Base-by-base conservation (phyloP, 768 basidiomycete genomes). In the Naganishia kalamii region DNA sequence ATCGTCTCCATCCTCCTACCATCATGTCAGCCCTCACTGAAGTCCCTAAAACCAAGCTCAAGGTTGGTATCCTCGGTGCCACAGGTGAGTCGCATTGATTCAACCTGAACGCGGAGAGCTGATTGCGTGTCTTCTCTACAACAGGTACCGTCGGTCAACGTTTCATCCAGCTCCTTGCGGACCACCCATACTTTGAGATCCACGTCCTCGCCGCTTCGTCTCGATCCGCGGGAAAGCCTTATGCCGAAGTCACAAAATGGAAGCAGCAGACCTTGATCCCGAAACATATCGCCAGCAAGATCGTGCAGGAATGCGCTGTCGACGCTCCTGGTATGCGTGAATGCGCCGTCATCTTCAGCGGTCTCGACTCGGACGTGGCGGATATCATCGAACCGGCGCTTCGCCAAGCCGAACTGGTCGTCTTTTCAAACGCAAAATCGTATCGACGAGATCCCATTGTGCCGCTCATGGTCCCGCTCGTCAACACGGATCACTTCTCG, bases 341-440 rank as follows among this genome's bases (percentile, higher is more conserved):
- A 10, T 97, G 93, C 75, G 83, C 84, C 11, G 82, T 98, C 67
- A 84, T 98, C 44, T 99, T 99, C 79, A 93, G 90, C 0, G 96
- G 96, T n/a, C 80, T 99, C 65, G 96, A 98, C 79, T 86, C 88
- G 19, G 92, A 96, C 74, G 93, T 86, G 30, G 94, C 94, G 33
- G 92, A 93, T 12, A 89, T 93, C 13, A 92, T 98, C 77, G 94
- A 99, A 82, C 80, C 82, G 29, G 87, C 88, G 0, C 94, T 98
- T 79, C 83, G 93, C 69, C 76, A 82, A 17, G 90, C 94, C 23
- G 88, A 98, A 72, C 84, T 94, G 25, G 86, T 88, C 62, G 87
- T 99, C 12, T 99, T 97, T 79, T 94, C 92, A 23, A 98, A 99
- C 69, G 86, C 94, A n/a, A 96, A 94, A 80, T 96, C 92, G 79